Evolutionary conservation across 495 filamentous ascomycete genomes (phyloP).

Genomic region (Niebla homalea): DNA sequence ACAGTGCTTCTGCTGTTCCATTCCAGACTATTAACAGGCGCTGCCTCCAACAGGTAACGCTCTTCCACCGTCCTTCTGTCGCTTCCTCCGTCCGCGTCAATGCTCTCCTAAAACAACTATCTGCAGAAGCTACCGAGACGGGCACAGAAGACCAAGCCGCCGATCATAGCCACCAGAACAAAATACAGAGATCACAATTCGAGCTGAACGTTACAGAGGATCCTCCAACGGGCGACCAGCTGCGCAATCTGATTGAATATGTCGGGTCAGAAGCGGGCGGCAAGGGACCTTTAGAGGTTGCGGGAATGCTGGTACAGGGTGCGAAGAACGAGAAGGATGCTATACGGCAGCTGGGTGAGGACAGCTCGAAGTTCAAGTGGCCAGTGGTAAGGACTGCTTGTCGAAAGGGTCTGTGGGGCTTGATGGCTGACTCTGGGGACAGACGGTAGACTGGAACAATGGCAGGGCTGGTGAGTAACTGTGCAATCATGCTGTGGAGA

Average conservation of each 20-base stretch:
- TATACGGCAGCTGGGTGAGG: constrained; percentile 51
- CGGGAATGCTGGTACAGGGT: constrained; percentile 44
- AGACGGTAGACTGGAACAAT: constrained; percentile 90
- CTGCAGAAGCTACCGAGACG: constrained; percentile 42
- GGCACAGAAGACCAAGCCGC: constrained; percentile 56
- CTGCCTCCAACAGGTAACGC: constrained; percentile 43
- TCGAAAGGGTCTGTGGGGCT: background rate
- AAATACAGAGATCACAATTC: constrained; percentile 50
- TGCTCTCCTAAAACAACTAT: constrained; percentile 61
- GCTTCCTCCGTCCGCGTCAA: constrained; percentile 52
- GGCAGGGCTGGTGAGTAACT: constrained; percentile 48
- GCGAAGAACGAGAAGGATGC: constrained; percentile 63
- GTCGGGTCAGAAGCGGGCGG: constrained; percentile 30
- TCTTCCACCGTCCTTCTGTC: constrained; percentile 73
- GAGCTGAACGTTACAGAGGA: constrained; percentile 75
- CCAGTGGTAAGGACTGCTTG: constrained; percentile 46
- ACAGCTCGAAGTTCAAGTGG: constrained; percentile 47
- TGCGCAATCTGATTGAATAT: constrained; percentile 80
- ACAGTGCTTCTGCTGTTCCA: background rate
- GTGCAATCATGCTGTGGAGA: background rate
- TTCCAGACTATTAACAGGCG: background rate
- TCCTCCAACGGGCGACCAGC: constrained; percentile 68
- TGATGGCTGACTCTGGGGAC: constrained; percentile 3
- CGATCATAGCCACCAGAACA: constrained; percentile 42
- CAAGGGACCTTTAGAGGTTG: constrained; percentile 5